A percentile compares a stretch with the other conserved stretches of the same genome.
phyloP scores from a whole-genome alignment of 208 protist species.

The Trypanosoma platydactyli region DNA sequence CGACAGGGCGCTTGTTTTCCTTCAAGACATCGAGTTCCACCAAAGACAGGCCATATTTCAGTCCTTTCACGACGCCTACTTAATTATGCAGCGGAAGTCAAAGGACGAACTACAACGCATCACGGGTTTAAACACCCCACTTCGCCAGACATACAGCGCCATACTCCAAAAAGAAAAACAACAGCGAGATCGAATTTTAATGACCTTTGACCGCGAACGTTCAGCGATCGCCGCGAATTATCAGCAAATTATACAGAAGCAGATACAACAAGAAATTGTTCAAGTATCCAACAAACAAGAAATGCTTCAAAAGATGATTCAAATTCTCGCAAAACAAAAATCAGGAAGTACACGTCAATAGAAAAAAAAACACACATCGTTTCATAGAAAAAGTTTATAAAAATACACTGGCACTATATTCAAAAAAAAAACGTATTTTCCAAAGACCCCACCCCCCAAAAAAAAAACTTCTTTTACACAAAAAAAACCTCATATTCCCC shows the following conservation, averaged over 20 bases:
- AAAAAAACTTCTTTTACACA: no score
- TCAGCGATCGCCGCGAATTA: neutral
- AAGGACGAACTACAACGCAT: slow-evolving; percentile 13
- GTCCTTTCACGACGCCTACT: slow-evolving; percentile 16
- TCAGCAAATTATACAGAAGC: slow-evolving; percentile 1
- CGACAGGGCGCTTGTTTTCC: neutral
- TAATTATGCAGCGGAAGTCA: slow-evolving; percentile 15
- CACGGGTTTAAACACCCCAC: slow-evolving; percentile 4
- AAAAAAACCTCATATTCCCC: no score
- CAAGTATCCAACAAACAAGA: neutral
- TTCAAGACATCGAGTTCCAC: slow-evolving; percentile 33
- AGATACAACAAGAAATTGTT: slow-evolving; percentile 28
- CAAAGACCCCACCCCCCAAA: no score
- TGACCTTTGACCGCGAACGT: slow-evolving; percentile 9
- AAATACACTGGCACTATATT: no score
- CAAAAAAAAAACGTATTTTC: no score
- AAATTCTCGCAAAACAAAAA: no score
- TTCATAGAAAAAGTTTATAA: no score
- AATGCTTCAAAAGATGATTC: neutral
- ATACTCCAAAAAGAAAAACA: slow-evolving; percentile 23
- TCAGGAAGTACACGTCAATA: no score
- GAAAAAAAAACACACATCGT: no score
- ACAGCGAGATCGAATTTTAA: slow-evolving; percentile 15
- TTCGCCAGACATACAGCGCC: slow-evolving; percentile 6
- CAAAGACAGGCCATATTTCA: slow-evolving; percentile 33